Evolutionary conservation across 495 filamentous ascomycete species (phyloP).

Genomic region (Hypoxylon fragiforme): DNA sequence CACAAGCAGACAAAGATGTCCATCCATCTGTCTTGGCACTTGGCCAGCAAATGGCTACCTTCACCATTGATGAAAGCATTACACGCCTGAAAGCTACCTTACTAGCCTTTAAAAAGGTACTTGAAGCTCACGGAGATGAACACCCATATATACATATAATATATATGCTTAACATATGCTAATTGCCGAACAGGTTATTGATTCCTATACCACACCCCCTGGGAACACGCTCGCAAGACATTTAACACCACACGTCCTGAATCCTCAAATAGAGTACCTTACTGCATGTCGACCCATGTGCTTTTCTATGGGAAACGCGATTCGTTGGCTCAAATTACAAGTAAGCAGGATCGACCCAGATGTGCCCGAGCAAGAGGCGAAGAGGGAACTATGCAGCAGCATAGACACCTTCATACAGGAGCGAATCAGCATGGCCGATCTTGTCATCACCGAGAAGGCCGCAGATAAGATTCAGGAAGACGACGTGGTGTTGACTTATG

Average conservation of each 20-base stretch:
- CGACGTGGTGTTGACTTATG: constrained; percentile 85
- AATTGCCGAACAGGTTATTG: constrained; percentile 66
- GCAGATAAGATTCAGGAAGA: constrained; percentile 70
- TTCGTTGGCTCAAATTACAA: constrained; percentile 87
- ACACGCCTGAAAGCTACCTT: constrained; percentile 85
- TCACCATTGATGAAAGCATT: constrained; percentile 86
- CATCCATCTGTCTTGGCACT: constrained; percentile 84
- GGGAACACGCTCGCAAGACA: constrained; percentile 84
- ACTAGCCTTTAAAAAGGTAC: constrained; percentile 83
- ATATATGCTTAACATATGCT: constrained; percentile 3
- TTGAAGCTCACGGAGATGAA: constrained; percentile 24
- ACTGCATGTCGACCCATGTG: constrained; percentile 90
- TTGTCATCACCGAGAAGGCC: constrained; percentile 77
- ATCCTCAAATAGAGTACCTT: constrained; percentile 92
- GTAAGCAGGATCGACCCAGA: constrained; percentile 85
- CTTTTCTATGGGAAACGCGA: constrained; percentile 93
- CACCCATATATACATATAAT: constrained; percentile 9
- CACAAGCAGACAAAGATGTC: constrained; percentile 82
- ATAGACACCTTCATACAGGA: constrained; percentile 93
- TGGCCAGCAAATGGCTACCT: constrained; percentile 87
- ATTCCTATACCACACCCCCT: constrained; percentile 84
- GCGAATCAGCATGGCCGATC: constrained; percentile 81
- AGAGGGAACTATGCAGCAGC: constrained; percentile 69
- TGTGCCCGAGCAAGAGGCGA: constrained; percentile 75
- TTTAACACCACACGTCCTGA: constrained; percentile 86